These are phyloP conservation scores for Eucalyptus globulus DNA, from an alignment of 345 rosid species.

Conservation along the genomic window DNA sequence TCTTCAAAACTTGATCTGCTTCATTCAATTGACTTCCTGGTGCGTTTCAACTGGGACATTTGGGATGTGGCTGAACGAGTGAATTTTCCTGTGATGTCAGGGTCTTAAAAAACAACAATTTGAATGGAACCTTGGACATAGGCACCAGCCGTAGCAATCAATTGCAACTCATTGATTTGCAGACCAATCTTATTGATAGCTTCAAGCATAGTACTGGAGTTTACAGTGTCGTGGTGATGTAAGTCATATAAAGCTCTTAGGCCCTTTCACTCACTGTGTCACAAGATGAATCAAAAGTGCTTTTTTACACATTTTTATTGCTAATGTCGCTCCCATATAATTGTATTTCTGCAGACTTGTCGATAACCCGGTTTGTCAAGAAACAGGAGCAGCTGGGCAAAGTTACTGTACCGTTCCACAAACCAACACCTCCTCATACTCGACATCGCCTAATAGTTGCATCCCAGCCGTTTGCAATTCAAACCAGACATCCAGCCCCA, in stretches of 20 bases:
- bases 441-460: conserved; percentile 35
- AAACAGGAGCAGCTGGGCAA: conserved; percentile 1
- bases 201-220: not conserved
- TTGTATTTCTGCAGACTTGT: conserved; percentile 41
- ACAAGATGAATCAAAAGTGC: not conserved
- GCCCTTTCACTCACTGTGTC: not conserved
- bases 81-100: conserved; percentile 5
- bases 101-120: conserved; percentile 25
- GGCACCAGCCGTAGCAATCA: conserved; percentile 23
- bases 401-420: conserved; percentile 24
- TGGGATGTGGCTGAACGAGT: not conserved
- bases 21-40: not conserved
- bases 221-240: conserved; percentile 21
- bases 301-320: not conserved
- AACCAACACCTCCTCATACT: conserved; percentile 8
- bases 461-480: conserved; percentile 7
- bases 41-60: not conserved
- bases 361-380: conserved; percentile 53
- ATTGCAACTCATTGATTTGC: conserved; percentile 48
- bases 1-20: not conserved
- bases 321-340: not conserved
- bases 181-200: conserved; percentile 20
- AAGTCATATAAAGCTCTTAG: not conserved
- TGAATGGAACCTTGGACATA: conserved; percentile 41
- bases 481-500: conserved; percentile 36